A percentile compares a stretch with the other conserved stretches of the same genome.
These are phyloP conservation scores for Papilionanthe hybrid DNA, from an alignment of 116 monocot genomes.

Conservation along the genomic window DNA sequence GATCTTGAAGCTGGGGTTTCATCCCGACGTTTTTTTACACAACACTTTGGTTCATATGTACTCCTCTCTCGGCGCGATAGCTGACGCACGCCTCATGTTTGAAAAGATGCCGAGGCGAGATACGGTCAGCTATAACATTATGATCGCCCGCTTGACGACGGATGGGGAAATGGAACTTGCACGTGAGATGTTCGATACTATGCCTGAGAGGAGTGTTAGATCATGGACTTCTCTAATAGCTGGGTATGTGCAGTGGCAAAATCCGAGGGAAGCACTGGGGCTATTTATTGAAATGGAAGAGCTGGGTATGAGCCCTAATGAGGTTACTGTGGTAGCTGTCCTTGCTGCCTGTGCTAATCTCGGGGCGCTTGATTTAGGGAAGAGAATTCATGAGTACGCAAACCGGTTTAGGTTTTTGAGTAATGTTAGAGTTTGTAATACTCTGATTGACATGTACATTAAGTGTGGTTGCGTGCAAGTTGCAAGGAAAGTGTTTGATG, in stretches of 20 bases:
- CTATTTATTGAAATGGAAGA: conserved; percentile 16
- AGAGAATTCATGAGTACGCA: conserved; percentile 8
- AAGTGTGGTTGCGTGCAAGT: conserved; percentile 15
- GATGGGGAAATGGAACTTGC: conserved; percentile 5
- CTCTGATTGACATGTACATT: conserved; percentile 20
- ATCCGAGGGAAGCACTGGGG: conserved; percentile 7
- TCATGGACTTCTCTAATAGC: conserved; percentile 19
- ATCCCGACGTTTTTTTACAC: conserved; percentile 8
- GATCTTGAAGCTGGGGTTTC: conserved; percentile 10
- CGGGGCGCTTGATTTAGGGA: conserved; percentile 12
- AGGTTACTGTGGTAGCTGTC: conserved; percentile 17
- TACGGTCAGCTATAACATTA: conserved; percentile 14
- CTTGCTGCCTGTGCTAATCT: conserved; percentile 16
- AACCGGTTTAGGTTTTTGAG: not conserved
- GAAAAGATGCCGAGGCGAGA: conserved; percentile 15
- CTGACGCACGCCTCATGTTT: conserved; percentile 3
- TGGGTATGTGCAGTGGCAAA: conserved; percentile 15
- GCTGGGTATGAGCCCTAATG: conserved; percentile 8
- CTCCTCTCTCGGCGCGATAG: not conserved
- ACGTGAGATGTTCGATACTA: conserved; percentile 4
- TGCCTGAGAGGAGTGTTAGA: conserved; percentile 15
- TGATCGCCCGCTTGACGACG: conserved; percentile 12
- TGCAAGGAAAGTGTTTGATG: conserved; percentile 13
- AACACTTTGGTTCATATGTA: conserved; percentile 16
- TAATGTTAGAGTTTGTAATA: conserved; percentile 13